phyloP scores from a whole-genome alignment of 768 basidiomycete genomes.

The Russula vinacea region DNA sequence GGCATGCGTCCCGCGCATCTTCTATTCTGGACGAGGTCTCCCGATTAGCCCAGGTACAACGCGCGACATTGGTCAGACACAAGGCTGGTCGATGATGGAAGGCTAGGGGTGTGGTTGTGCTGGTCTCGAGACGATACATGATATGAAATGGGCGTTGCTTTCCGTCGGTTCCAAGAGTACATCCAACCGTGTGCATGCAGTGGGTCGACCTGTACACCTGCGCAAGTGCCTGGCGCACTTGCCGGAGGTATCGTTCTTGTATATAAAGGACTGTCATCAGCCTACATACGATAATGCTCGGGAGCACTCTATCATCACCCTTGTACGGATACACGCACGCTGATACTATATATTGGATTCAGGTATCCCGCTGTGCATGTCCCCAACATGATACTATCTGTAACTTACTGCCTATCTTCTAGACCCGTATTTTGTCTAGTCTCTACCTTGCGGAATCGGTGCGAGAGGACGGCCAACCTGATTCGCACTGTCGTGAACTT shows the following conservation, averaged over 20 bases:
- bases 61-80: not conserved
- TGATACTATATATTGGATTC: not conserved
- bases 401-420: not conserved
- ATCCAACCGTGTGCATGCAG: not conserved
- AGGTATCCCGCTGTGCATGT: slow-evolving; percentile 35
- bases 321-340: not conserved
- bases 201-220: not conserved
- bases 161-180: not conserved
- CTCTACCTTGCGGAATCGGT: not conserved
- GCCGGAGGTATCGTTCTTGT: not conserved
- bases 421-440: too few relatives aligned
- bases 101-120: not conserved
- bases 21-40: slow-evolving; percentile 39
- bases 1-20: slow-evolving; percentile 33
- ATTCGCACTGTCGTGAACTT: not conserved
- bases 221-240: not conserved
- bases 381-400: slow-evolving; percentile 46
- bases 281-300: not conserved
- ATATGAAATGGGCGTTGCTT: not conserved
- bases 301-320: not conserved
- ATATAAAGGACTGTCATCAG: slow-evolving; percentile 5
- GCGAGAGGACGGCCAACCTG: too few relatives aligned
- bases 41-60: not conserved
- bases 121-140: not conserved
- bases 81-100: not conserved